phyloP scores from a whole-genome alignment of 805 yeast species.

The Tetrapisispora namnaoensis region DNA sequence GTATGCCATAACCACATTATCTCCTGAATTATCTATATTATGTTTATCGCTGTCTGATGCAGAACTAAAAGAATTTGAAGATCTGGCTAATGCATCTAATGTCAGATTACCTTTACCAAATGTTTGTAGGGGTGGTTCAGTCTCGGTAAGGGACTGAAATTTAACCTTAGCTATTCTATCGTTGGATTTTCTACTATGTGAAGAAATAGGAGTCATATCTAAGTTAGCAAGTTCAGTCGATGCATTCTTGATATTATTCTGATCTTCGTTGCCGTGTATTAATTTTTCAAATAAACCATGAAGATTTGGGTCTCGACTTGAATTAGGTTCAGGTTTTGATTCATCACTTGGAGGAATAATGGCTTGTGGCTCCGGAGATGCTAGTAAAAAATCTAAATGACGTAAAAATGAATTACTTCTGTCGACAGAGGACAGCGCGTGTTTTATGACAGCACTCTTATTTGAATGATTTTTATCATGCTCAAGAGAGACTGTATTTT shows the following conservation, averaged over 20 bases:
- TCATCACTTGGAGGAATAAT: neutral
- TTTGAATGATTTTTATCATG: neutral
- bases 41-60: neutral
- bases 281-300: neutral
- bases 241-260: neutral
- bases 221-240: neutral
- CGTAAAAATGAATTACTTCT: constrained; percentile 28
- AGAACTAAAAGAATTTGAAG: constrained; percentile 1
- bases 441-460: constrained; percentile 7
- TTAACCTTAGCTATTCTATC: constrained; percentile 17
- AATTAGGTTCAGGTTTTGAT: neutral
- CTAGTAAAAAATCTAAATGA: constrained; percentile 30
- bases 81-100: constrained; percentile 27
- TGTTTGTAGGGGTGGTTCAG: constrained; percentile 37
- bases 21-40: neutral
- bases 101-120: constrained; percentile 47
- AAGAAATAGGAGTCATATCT: neutral
- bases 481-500: neutral
- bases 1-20: neutral
- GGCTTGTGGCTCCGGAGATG: constrained; percentile 7
- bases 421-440: constrained; percentile 6
- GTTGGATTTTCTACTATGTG: neutral
- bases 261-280: neutral
- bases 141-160: constrained; percentile 20
- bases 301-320: neutral